Conservation (phyloP, 192 early-diverging fungal species). For the Borealophlyctis nickersoniae region DNA sequence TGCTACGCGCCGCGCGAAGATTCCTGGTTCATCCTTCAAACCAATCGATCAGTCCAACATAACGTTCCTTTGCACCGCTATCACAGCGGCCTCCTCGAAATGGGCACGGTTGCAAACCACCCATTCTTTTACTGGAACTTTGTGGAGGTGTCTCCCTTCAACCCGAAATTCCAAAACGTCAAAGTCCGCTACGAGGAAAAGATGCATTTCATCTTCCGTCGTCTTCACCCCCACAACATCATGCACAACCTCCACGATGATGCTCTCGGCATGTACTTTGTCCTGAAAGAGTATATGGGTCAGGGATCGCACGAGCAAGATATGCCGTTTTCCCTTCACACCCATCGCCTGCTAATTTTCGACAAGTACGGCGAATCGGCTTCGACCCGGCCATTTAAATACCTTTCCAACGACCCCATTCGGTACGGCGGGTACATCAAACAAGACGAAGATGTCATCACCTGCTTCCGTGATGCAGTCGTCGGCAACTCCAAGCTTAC, state of each 20-base stretch:
- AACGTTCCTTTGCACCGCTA: constrained; percentile 36
- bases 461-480: constrained; percentile 51
- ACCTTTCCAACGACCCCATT: constrained; percentile 36
- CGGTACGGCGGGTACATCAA: constrained; percentile 32
- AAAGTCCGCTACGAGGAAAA: constrained; percentile 41
- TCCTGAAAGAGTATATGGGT: constrained; percentile 36
- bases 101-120: constrained; percentile 38
- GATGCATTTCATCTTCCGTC: constrained; percentile 38
- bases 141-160: constrained; percentile 40
- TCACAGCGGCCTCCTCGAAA: constrained; percentile 34
- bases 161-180: constrained; percentile 33
- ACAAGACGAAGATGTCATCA: constrained; percentile 39
- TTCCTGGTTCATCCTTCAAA: constrained; percentile 45
- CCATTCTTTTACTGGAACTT: constrained; percentile 37
- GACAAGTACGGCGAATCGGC: constrained; percentile 37
- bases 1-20: constrained; percentile 38
- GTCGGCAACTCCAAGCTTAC: constrained; percentile 42
- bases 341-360: constrained; percentile 36
- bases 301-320: constrained; percentile 3
- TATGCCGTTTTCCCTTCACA: constrained; percentile 36
- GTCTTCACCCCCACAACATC: constrained; percentile 49
- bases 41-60: constrained; percentile 33
- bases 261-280: constrained; percentile 39
- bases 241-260: constrained; percentile 57
- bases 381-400: constrained; percentile 44